A percentile compares a stretch with the other conserved stretches of the same genome.
These are phyloP conservation scores for Mycena filopes DNA, from an alignment of 768 basidiomycete genomes.

Conservation along the genomic window DNA sequence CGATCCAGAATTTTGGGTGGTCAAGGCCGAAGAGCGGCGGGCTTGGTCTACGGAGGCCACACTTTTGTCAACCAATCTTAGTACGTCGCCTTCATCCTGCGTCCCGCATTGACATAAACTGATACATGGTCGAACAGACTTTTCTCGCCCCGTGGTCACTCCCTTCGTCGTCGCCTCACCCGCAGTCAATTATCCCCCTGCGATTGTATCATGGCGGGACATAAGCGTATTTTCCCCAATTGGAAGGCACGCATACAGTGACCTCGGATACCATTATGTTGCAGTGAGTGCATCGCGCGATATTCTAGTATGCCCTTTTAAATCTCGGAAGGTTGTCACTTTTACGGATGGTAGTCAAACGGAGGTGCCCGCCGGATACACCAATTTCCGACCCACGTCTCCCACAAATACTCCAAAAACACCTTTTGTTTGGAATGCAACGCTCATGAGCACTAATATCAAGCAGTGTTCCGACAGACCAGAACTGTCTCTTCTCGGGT, in stretches of 20 bases:
- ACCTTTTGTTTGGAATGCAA: constrained; percentile 10
- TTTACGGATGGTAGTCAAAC: constrained; percentile 16
- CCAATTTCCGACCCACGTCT: constrained; percentile 15
- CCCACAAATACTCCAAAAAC: background rate
- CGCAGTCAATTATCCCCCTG: constrained; percentile 12
- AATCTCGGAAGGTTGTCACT: constrained; percentile 21
- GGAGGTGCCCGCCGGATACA: constrained; percentile 17
- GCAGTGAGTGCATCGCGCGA: constrained; percentile 8
- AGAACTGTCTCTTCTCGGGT: background rate
- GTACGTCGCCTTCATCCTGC: background rate
- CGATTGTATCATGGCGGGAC: background rate
- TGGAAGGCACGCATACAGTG: background rate
- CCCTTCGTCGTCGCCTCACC: constrained; percentile 15
- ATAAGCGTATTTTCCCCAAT: background rate
- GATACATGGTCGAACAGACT: background rate
- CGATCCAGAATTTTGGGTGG: constrained; percentile 18
- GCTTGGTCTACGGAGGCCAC: constrained; percentile 16
- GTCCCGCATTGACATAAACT: background rate
- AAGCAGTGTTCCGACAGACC: background rate
- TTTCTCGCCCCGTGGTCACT: background rate
- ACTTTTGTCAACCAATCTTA: constrained; percentile 7
- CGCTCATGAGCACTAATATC: too few species aligned
- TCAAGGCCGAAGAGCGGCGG: constrained; percentile 25
- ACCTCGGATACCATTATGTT: constrained; percentile 1
- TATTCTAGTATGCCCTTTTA: too few species aligned